Base-by-base conservation (phyloP, 2,329 filamentous ascomycete species). In the Nannizziopsis arthrosporioides region DNA sequence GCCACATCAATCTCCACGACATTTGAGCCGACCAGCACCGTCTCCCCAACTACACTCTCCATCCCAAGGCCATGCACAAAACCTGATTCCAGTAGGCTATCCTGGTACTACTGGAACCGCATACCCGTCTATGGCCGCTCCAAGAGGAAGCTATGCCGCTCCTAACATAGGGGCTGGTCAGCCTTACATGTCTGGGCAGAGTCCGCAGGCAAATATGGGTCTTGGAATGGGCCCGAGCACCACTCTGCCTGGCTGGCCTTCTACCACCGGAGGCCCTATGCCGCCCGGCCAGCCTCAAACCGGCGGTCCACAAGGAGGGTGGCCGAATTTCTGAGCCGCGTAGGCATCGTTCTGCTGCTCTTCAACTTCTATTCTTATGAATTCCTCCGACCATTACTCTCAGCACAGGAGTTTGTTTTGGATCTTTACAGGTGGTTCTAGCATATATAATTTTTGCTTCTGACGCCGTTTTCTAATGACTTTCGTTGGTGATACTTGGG, bases 1-100 rank as follows among this genome's bases (percentile, higher is more conserved):
- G 35, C 61, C 63, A 42, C 63, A 59, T 31, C 68, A 69, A 51
- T 69, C 68, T n/a, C 67, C 67, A n/a, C 65, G 65, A 52, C 66
- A 63, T 44, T 62, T 67, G 47, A 56, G 59, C 35, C 64, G 64
- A 14, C 40, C 46, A 22, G 62, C 62, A 27, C 55, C 63, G 27
- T 59, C 60, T 40, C 59, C 63, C 7, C 64, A 64, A 44, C 63
- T 68, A 57, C 61, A 52, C 9, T 46, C 52, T n/a, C 53, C 50
- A 35, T 43, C 61, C 44, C 61, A 63, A 37, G 58, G 64, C 54
- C 65, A 65, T 44, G 57, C 57, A 6, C 64, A 59, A 41, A 57
- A 57, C 11, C 64, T 68, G 60, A 59, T 60, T 36, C 55, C 59
- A n/a, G 63, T 66, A 59, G 62, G 57, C 22, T 67, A 60, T 42